Evolutionary conservation across 2,329 filamentous ascomycete genomes (phyloP).

Genomic region (Botrytis sinoallii): DNA sequence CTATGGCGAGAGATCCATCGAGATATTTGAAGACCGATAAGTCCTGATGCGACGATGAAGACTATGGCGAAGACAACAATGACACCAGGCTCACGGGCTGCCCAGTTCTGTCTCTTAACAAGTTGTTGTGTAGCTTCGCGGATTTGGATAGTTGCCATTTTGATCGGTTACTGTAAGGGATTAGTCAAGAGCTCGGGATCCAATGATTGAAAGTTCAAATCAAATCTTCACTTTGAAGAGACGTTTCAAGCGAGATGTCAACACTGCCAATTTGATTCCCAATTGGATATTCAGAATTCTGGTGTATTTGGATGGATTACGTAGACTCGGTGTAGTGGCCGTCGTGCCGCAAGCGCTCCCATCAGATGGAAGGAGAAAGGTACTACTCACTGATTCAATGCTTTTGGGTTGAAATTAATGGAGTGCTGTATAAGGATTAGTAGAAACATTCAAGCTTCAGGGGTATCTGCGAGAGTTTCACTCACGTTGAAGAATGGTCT

Average conservation of each 20-base stretch:
- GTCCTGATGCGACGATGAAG: constrained; percentile 51
- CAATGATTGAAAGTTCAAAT: neutral
- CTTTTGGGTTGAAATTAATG: neutral
- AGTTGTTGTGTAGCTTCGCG: constrained; percentile 41
- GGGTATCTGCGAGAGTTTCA: neutral
- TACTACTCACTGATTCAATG: neutral
- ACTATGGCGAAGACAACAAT: constrained; percentile 61
- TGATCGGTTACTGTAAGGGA: constrained; percentile 15
- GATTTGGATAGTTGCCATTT: constrained; percentile 27
- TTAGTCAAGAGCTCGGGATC: neutral
- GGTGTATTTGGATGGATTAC: neutral
- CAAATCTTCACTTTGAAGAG: neutral
- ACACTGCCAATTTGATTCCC: neutral
- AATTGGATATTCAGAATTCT: neutral
- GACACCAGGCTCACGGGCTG: constrained; percentile 54
- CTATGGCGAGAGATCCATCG: constrained; percentile 41
- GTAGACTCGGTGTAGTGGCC: neutral
- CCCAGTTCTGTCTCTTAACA: constrained; percentile 56
- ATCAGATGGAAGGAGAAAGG: neutral
- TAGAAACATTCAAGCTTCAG: neutral
- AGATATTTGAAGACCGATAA: constrained; percentile 49
- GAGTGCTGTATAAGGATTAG: neutral
- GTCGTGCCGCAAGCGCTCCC: neutral
- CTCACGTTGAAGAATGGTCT: neutral
- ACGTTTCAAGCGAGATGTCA: neutral